Base-by-base conservation (phyloP, 768 basidiomycete genomes). In the Russula virescens region DNA sequence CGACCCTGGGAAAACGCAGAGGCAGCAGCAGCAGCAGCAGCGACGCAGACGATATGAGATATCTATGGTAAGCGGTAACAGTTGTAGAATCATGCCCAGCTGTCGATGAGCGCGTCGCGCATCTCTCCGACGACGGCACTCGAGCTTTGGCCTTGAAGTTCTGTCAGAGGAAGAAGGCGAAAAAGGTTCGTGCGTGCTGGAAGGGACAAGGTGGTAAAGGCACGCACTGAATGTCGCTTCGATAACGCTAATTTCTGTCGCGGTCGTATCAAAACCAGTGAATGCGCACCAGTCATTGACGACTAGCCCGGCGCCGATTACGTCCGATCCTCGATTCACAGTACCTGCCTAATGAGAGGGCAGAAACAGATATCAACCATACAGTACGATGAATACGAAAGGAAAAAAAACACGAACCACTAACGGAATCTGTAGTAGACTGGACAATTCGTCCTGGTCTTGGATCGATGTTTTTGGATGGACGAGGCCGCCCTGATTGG, bases 231-330 rank as follows among this genome's bases (percentile, higher is more conserved):
- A 99, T 55, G 94, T 82, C 28, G 95, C 94, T 74, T 99, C 97
- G 69, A 98, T 97, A 43, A 99, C 96, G 69, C 89, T 91, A 74
- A 98, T 93, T 75, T 99, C 97, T 57, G 96, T 98, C 45, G 97
- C 97, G n/a, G 97, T 99, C 64, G 97, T 98, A 72, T 99, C 97
- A 31, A 97, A 81, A 40, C 97, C 97, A n/a, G 94, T 94, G 76
- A 98, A 98, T 11, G 97, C 97, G 77, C 91, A 93, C 97, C 97
- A 98, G 73, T 98, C 97, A 71, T 99, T 99, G 61, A 98, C 97
- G 60, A 99, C 94, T 38, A 98, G 81, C 34, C 97, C 97, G 10
- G 96, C 97, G 34, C 97, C 97, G 67, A 99, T 87, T 42, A 98
- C 94, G 70, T 98, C 97, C 51, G 94, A 97, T 70, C 97, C 97